phyloP scores from a whole-genome alignment of 179 eudicot species.

The Amaranthus tricolor region DNA sequence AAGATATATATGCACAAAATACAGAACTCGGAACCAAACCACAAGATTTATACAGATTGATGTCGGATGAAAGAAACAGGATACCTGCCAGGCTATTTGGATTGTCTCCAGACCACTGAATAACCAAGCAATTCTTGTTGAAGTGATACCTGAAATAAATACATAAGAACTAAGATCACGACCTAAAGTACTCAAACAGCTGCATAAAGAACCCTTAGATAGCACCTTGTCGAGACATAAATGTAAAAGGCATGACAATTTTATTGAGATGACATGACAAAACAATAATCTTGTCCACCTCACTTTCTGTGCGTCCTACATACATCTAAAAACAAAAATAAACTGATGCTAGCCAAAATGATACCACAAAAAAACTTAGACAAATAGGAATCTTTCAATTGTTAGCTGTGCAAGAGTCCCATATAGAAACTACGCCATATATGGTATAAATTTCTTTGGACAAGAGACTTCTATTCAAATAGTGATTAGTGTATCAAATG shows the following conservation, averaged over 20 bases:
- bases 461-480: neutral
- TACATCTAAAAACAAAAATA: neutral
- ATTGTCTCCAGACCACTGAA: constrained; percentile 98
- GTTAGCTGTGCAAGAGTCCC: neutral
- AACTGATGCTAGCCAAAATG: neutral
- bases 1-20: neutral
- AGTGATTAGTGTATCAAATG: neutral
- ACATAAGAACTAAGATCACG: constrained; percentile 3
- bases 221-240: neutral
- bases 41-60: neutral
- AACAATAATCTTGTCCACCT: neutral
- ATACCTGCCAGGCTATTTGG: constrained; percentile 93
- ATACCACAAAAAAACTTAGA: neutral
- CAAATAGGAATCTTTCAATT: neutral
- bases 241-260: neutral
- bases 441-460: neutral
- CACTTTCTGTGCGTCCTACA: neutral
- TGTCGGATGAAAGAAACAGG: neutral
- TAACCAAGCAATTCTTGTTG: constrained; percentile 67
- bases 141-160: constrained; percentile 58
- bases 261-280: neutral
- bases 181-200: neutral
- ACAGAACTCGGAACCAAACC: neutral
- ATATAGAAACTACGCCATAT: neutral
- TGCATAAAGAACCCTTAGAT: neutral